These are phyloP conservation scores for Cladosporium oxysporum DNA, from an alignment of 2,329 filamentous ascomycete species.

Conservation along the genomic window DNA sequence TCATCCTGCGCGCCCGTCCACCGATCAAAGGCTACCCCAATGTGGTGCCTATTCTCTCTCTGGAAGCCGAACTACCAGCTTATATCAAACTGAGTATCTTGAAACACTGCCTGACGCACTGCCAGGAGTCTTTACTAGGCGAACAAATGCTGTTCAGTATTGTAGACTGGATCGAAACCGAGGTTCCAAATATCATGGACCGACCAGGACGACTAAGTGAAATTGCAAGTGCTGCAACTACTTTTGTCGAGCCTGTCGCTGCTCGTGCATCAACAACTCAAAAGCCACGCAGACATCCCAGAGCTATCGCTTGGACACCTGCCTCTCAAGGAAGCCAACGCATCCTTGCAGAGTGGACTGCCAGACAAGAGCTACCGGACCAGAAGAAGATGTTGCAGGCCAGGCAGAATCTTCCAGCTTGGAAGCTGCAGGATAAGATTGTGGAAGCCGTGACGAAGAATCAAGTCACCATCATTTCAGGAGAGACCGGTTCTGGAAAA, in stretches of 20 bases:
- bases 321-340: conserved; percentile 61
- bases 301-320: conserved; percentile 64
- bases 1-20: conserved; percentile 67
- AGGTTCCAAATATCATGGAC: conserved; percentile 79
- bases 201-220: conserved; percentile 81
- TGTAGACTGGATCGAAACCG: conserved; percentile 86
- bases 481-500: conserved; percentile 95
- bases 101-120: conserved; percentile 71
- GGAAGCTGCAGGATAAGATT: conserved; percentile 77
- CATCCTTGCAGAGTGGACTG: conserved; percentile 65
- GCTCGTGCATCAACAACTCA: conserved; percentile 32
- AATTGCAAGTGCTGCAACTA: conserved; percentile 73
- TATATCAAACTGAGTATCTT: conserved; percentile 92
- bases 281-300: conserved; percentile 45
- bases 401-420: conserved; percentile 78
- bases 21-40: conserved; percentile 71
- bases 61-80: conserved; percentile 72
- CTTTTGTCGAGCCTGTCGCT: conserved; percentile 49
- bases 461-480: conserved; percentile 94
- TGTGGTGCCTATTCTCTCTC: conserved; percentile 66
- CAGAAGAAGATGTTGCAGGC: conserved; percentile 74
- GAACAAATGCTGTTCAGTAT: conserved; percentile 91
- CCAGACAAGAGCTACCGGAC: conserved; percentile 63
- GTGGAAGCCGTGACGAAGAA: conserved; percentile 72
- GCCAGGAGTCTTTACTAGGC: conserved; percentile 69